These are phyloP conservation scores for Alternaria postmessia DNA, from an alignment of 2,329 filamentous ascomycete species.

Conservation along the genomic window DNA sequence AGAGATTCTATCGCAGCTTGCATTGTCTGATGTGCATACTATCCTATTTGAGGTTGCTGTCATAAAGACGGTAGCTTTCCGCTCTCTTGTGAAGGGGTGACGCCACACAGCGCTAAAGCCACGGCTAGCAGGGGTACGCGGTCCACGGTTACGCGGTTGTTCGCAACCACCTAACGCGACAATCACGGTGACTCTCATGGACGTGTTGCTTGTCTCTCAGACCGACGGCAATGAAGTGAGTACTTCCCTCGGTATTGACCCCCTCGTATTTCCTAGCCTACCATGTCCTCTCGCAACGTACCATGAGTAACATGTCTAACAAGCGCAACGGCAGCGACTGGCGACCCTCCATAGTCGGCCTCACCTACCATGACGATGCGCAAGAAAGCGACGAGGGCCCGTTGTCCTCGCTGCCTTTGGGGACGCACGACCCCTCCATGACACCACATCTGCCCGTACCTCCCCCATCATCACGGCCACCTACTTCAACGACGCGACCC, in stretches of 20 bases:
- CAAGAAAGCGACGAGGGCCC: constrained; percentile 1
- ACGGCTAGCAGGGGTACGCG: constrained; percentile 19
- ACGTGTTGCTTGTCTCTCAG: constrained; percentile 22
- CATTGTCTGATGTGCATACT: not conserved
- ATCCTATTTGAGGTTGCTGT: not conserved
- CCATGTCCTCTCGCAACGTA: not conserved
- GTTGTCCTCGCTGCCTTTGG: not conserved
- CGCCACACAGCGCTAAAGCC: constrained; percentile 18
- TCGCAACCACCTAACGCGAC: constrained; percentile 30
- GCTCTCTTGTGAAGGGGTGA: not conserved
- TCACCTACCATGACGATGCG: constrained; percentile 31
- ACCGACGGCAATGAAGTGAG: constrained; percentile 32
- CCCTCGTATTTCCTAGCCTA: not conserved
- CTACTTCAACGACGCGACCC: not conserved
- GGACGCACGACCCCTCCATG: not conserved
- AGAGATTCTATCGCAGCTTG: not conserved
- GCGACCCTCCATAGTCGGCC: constrained; percentile 28
- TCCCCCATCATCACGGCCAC: not conserved
- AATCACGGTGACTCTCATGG: constrained; percentile 27
- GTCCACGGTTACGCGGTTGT: constrained; percentile 11
- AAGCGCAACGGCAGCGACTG: constrained; percentile 18
- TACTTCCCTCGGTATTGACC: not conserved
- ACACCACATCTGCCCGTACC: constrained; percentile 10
- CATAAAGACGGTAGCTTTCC: not conserved
- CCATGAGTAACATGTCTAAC: not conserved